phyloP scores from a whole-genome alignment of 306 rosid species.

The Pachyrhizus erosus region DNA sequence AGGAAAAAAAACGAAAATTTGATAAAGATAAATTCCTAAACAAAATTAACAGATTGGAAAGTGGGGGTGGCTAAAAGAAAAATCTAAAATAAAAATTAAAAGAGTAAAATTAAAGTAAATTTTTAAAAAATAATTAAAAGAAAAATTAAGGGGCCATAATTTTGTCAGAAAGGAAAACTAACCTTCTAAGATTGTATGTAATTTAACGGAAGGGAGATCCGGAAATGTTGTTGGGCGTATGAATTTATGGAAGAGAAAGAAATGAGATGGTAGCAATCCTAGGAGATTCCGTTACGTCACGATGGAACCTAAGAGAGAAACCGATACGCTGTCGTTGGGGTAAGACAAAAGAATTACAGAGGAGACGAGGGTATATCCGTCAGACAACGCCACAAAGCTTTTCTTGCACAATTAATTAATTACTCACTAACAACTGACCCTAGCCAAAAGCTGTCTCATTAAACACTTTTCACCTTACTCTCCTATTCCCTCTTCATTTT shows the following conservation, averaged over 20 bases:
- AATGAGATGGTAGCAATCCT: constrained; percentile 29
- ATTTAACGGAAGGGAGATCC: neutral
- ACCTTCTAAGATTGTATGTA: neutral
- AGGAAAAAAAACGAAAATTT: neutral
- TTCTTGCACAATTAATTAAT: neutral
- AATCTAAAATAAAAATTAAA: too few relatives aligned
- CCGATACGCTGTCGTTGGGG: neutral
- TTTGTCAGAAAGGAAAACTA: neutral
- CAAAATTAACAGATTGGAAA: constrained; percentile 13
- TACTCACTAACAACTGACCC: constrained; percentile 31
- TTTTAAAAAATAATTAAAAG: too few relatives aligned
- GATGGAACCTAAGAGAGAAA: constrained; percentile 27
- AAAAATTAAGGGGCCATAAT: too few relatives aligned
- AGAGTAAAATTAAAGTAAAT: too few relatives aligned
- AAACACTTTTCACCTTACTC: neutral
- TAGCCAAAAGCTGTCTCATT: constrained; percentile 54
- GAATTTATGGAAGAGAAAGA: neutral
- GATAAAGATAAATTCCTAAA: neutral
- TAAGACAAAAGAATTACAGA: neutral
- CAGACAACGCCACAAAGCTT: neutral
- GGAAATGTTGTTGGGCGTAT: too few relatives aligned
- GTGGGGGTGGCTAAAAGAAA: too few relatives aligned
- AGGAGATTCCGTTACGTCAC: constrained; percentile 66
- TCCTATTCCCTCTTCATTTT: neutral
- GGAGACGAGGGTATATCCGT: constrained; percentile 48